Base-by-base conservation (phyloP, 2,329 filamentous ascomycete genomes). In the Cadophora sp. region DNA sequence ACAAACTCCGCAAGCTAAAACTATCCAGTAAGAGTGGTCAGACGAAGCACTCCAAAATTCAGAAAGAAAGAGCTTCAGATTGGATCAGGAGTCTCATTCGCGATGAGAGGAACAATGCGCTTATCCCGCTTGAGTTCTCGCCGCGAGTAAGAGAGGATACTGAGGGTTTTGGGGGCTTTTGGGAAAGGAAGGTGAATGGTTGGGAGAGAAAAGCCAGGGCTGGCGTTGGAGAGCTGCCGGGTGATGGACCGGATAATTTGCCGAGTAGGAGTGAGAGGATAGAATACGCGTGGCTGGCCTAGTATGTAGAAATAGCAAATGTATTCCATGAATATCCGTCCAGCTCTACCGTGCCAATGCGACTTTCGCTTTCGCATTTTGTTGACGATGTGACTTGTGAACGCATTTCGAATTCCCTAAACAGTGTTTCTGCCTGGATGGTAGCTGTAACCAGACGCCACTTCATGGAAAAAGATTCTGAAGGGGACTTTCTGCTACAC, bases 51-150 rank as follows among this genome's bases (percentile, higher is more conserved):
- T 31, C 27, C 14, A 31, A 29, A 3, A 31, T 55, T 14, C 26
- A 59, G 56, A 40, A 40, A 40, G 56, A 59, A 16, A 59, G 34
- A 22, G 31, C 56, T 16, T 59, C 56, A n/a, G 56, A 59, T 24
- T 43, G 56, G 56, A 34, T 59, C 3, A 40, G 43, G 56, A 27
- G 31, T 19, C 22, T 59, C 3, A 22, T 59, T 37, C 31, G 34
- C 4, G 31, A 43, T 4, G 56, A 59, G 34, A 59, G 22, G 14
- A 59, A 40, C 6, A 59, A 43, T 24, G n/a, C 31, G 14, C 56
- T 43, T 26, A 40, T 59, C 19, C 22, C 56, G 19, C 31, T 27
- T 16, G 34, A 59, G 7, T 59, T 43, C 31, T 59, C 34, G 16
- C 56, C 56, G n/a, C 3, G 16, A 6, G 29, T 6, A 12, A 37